Conservation (phyloP, 1,284 basidiomycete species). For the Marasmius fiardii region DNA sequence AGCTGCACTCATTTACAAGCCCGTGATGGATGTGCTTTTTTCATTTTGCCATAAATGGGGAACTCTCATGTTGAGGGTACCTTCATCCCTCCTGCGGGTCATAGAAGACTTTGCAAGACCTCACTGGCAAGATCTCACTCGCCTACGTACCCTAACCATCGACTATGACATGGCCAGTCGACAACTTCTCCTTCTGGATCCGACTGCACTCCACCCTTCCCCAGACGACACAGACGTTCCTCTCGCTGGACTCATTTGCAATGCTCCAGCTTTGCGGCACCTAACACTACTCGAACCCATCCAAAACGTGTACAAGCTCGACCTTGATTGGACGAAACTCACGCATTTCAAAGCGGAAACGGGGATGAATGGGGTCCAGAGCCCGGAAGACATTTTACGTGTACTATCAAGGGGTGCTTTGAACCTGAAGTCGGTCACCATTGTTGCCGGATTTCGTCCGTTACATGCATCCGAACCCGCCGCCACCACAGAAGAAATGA, state of each 20-base stretch:
- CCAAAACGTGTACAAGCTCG: background rate
- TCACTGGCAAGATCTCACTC: background rate
- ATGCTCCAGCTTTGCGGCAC: background rate
- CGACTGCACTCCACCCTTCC: background rate
- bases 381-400: background rate
- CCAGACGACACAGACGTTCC: background rate
- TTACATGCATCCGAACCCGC: background rate
- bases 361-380: background rate
- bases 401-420: background rate
- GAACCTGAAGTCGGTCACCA: background rate
- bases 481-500: background rate
- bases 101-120: background rate
- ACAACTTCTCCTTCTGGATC: background rate
- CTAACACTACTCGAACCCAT: slow-evolving; percentile 2
- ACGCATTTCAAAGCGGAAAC: slow-evolving; percentile 3
- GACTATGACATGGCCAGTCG: slow-evolving; percentile 1
- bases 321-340: background rate
- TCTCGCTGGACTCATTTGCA: background rate
- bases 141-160: background rate
- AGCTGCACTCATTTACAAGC: background rate
- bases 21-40: background rate
- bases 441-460: background rate
- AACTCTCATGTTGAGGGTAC: background rate
- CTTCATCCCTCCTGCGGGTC: background rate
- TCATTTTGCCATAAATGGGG: background rate